Base-by-base conservation (phyloP, 2,329 filamentous ascomycete species). In the Westerdykella sp. region DNA sequence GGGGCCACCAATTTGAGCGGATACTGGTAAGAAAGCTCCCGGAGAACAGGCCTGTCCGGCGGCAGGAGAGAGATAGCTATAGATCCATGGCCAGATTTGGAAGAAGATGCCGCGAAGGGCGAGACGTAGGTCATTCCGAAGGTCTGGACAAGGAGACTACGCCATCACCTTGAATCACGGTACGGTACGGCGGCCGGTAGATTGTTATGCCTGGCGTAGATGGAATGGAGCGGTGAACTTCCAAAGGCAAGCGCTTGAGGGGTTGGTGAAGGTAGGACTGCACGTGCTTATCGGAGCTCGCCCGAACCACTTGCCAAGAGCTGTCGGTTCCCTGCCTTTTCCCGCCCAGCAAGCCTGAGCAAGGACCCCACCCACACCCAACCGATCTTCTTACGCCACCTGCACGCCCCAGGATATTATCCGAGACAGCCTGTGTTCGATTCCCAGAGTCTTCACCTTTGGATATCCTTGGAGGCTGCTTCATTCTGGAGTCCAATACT, bases 1-100 rank as follows among this genome's bases (percentile, higher is more conserved):
- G 91, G 88, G 0, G 89, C 85, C 48, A 98, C 87, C 44, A 98
- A 78, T 67, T 98, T 98, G 37, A 98, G 76, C 1, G 93, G 93
- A 60, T 97, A 98, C 65, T 95, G 88, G 64, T 94, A 97, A 30
- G 83, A 83, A 52, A 95, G 79, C 25, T 76, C 79, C 47, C 83
- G 80, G 23, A 95, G 76, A 37, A 82, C 81, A 12, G 87, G 87
- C 38, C 78, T 78, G 21, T 78, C 76, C 25, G 83, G 82, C 30
- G 90, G 87, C 9, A 90, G 75, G 5, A 86, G 71, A 15, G 79
- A 79, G 44, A 88, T 80, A 41, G 88, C 75, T 53, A 96, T 85
- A 51, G 75, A 77, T 47, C 93, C 93, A 60, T 87, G 76, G 44
- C 93, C 93, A 16, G 90, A 80, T 41, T 76, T 74, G 18, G 86